Base-by-base conservation (phyloP, 352 stramenopile species). In the Phytophthora pistaciae region DNA sequence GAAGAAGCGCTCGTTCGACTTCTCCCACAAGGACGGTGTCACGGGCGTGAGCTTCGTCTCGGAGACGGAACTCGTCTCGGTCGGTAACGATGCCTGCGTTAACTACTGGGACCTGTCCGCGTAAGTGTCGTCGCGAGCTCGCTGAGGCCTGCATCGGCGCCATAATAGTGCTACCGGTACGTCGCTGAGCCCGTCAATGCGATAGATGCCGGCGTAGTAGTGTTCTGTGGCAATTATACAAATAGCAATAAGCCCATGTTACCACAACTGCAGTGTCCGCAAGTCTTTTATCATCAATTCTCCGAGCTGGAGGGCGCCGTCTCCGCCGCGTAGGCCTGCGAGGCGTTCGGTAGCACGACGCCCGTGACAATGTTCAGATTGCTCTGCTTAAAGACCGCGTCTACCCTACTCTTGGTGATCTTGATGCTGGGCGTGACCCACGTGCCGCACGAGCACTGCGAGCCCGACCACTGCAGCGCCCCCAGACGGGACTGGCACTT, bases 371-470 rank as follows among this genome's bases (percentile, higher is more conserved):
- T 82, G n/a, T 73, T 74, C 20, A 78, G 50, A 20, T 40, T 75
- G 33, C 63, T 64, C 21, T 69, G 64, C 25, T 63, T 50, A 7
- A 79, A 64, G 31, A 88, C 48, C n/a, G 63, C 52, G 60, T 95
- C 88, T 16, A 95, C 84, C 50, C 88, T 75, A 54, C 85, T 93
- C 80, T 95, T 93, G 63, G 85, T 93, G 61, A 95, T 73, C 64
- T 95, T 91, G 64, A 95, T 91, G 14, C 85, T 92, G 53, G 87
- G 87, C 54, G 87, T 95, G 64, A 95, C 83, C 87, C 87, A 95
- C 66, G 87, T 92, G 61, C 87, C 87, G 56, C 87, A 95, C 33
- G 87, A 95, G 64, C 87, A 95, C 70, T 95, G 87, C 16, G 85
- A 91, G 29, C 87, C 87, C n/a, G 82, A 84, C 87, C 87, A 95